phyloP scores from a whole-genome alignment of 2,329 filamentous ascomycete species.

The Cordyceps cicadae region DNA sequence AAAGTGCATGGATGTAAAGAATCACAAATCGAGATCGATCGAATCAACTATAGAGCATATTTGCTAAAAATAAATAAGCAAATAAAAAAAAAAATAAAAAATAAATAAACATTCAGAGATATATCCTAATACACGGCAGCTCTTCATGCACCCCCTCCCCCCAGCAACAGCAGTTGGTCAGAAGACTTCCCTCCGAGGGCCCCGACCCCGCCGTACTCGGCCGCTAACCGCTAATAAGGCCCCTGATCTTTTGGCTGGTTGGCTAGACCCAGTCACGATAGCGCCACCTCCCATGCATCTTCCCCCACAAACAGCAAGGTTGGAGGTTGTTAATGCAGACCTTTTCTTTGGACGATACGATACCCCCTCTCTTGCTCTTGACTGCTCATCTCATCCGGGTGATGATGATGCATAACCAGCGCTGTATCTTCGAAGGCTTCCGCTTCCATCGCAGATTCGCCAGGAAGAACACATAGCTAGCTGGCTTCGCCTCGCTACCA shows the following conservation, averaged over 20 bases:
- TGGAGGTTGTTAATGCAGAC: not conserved
- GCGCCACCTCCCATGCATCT: conserved; percentile 1
- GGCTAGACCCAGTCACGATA: not conserved
- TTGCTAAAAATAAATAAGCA: too few species aligned
- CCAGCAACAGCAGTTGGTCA: not conserved
- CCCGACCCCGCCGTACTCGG: not conserved
- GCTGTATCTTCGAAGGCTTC: not conserved
- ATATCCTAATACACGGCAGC: too few species aligned
- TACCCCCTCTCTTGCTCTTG: not conserved
- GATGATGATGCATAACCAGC: not conserved
- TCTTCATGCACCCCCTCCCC: not conserved
- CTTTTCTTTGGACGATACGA: too few species aligned
- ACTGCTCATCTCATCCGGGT: not conserved
- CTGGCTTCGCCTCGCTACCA: too few species aligned
- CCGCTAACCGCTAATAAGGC: not conserved
- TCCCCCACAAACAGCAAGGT: not conserved
- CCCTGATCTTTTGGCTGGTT: not conserved
- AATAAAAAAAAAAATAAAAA: too few species aligned
- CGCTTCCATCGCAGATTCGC: not conserved
- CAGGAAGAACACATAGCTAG: not conserved
- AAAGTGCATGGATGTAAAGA: not conserved
- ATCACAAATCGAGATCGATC: not conserved
- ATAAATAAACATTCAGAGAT: too few species aligned
- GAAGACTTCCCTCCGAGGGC: not conserved
- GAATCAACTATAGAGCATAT: too few species aligned